These are phyloP conservation scores for Kuraishia piskuri DNA, from an alignment of 805 yeast genomes.

Conservation along the genomic window DNA sequence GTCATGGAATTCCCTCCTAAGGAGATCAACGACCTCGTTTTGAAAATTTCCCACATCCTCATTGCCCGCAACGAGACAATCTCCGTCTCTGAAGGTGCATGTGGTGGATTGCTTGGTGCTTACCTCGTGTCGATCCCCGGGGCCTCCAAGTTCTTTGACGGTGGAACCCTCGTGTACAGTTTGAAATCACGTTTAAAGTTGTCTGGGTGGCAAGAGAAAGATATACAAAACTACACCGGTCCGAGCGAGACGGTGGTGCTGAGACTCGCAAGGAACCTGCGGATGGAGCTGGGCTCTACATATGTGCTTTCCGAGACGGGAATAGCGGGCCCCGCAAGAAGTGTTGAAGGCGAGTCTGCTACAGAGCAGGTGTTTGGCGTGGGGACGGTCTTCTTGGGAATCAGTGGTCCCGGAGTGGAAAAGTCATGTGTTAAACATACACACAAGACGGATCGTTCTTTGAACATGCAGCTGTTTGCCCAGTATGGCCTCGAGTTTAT, in stretches of 20 bases:
- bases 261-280: constrained; percentile 68
- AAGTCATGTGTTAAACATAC: constrained; percentile 37
- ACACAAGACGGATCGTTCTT: constrained; percentile 40
- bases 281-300: constrained; percentile 75
- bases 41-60: constrained; percentile 48
- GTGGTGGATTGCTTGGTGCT: constrained; percentile 81
- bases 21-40: constrained; percentile 40
- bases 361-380: constrained; percentile 26
- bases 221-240: constrained; percentile 67
- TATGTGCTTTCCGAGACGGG: constrained; percentile 83
- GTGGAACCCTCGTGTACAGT: constrained; percentile 76
- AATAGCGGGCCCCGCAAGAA: constrained; percentile 68
- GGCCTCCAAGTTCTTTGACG: constrained; percentile 75
- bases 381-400: constrained; percentile 68
- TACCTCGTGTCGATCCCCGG: constrained; percentile 79
- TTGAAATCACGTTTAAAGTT: constrained; percentile 64
- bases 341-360: constrained; percentile 18
- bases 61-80: constrained; percentile 50
- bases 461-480: constrained; percentile 75
- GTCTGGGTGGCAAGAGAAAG: constrained; percentile 71
- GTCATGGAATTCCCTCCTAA: constrained; percentile 50
- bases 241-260: constrained; percentile 71
- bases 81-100: constrained; percentile 81
- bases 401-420: constrained; percentile 57
- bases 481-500: constrained; percentile 53